A percentile compares a stretch with the other conserved stretches of the same genome.
These are phyloP conservation scores for Tarenaya hassleriana DNA, from an alignment of 345 rosid species.

Conservation along the genomic window DNA sequence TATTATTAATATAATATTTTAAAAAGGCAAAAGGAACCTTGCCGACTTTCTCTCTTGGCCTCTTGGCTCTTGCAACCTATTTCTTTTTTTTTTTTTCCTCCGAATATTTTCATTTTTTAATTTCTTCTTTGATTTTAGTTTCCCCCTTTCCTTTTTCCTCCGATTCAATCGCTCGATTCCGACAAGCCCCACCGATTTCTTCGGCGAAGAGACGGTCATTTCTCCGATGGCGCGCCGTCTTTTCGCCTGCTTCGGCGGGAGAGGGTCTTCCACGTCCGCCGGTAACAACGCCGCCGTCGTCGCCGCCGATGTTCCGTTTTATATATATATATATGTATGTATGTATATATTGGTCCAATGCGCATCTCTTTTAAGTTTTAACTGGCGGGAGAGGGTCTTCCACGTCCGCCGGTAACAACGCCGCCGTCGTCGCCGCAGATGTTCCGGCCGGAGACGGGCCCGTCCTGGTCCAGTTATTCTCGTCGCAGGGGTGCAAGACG, in stretches of 20 bases:
- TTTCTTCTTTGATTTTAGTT: constrained; percentile 9
- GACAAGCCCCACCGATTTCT: constrained; percentile 9
- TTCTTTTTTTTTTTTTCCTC: constrained; percentile 14
- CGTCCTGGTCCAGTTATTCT: constrained; percentile 71
- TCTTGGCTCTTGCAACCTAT: constrained; percentile 26
- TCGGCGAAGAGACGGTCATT: constrained; percentile 17
- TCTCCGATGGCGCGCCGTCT: constrained; percentile 54
- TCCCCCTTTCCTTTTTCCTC: constrained; percentile 19
- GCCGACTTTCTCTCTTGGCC: constrained; percentile 37
- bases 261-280: constrained; percentile 23
- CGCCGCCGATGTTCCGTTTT: constrained; percentile 35
- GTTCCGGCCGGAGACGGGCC: constrained; percentile 38
- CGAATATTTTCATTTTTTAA: constrained; percentile 12
- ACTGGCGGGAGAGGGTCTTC: constrained; percentile 24
- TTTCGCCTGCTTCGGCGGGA: constrained; percentile 52
- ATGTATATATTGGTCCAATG: too few relatives aligned
- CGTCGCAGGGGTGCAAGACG: constrained; percentile 78
- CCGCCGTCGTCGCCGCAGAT: constrained; percentile 28
- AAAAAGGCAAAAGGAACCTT: too few relatives aligned
- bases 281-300: constrained; percentile 14
- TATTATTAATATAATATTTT: too few relatives aligned
- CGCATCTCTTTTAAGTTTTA: too few relatives aligned
- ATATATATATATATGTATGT: too few relatives aligned
- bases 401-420: constrained; percentile 17
- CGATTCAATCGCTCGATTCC: neutral